These are phyloP conservation scores for Lipomyces kockii DNA, from an alignment of 805 yeast species.

Conservation along the genomic window DNA sequence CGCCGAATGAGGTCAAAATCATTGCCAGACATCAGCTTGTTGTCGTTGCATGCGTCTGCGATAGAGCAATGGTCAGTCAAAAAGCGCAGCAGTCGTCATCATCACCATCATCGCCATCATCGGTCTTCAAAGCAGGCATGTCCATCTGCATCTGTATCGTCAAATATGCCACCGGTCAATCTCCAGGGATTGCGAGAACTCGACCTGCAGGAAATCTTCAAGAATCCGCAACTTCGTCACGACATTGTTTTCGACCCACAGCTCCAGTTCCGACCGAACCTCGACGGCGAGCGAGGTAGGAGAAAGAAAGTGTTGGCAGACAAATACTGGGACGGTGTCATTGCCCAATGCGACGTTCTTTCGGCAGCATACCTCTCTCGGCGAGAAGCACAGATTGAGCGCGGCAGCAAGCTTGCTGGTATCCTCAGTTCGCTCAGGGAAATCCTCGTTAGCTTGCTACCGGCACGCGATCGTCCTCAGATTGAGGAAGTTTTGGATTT, in stretches of 20 bases:
- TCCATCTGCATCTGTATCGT: conserved; percentile 12
- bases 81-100: conserved; percentile 13
- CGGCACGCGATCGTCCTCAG: conserved; percentile 69
- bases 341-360: conserved; percentile 60
- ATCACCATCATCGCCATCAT: conserved; percentile 13
- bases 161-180: conserved; percentile 71
- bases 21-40: conserved; percentile 29
- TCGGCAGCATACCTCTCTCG: not conserved
- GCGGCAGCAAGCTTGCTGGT: conserved; percentile 56
- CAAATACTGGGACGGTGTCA: conserved; percentile 81
- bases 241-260: conserved; percentile 92
- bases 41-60: conserved; percentile 12
- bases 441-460: conserved; percentile 73
- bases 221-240: conserved; percentile 90
- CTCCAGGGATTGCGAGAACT: conserved; percentile 80
- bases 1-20: conserved; percentile 36
- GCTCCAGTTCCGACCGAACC: conserved; percentile 85
- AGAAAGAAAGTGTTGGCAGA: conserved; percentile 77
- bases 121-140: conserved; percentile 21
- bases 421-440: conserved; percentile 79
- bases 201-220: conserved; percentile 83
- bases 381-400: conserved; percentile 32
- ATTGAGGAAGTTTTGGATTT: conserved; percentile 77
- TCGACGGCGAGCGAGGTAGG: conserved; percentile 88
- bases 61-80: conserved; percentile 5